Evolutionary conservation across 306 rosid genomes (phyloP).

Genomic region (Castanea mollissima): DNA sequence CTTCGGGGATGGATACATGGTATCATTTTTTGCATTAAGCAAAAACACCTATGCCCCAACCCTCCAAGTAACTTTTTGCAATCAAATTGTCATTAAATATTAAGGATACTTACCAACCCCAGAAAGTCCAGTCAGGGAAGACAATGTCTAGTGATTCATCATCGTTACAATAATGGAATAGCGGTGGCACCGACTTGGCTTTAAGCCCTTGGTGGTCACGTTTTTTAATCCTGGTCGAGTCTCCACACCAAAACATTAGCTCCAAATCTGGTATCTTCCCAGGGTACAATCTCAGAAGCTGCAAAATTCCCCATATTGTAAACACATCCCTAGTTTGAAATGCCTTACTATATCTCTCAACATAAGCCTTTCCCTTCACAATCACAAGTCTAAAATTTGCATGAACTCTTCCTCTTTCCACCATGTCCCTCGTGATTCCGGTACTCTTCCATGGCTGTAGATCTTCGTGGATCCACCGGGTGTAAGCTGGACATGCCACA

Average conservation of each 20-base stretch:
- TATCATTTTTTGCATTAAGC: too few species aligned
- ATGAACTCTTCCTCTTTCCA: conserved; percentile 22
- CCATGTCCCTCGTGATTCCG: conserved; percentile 47
- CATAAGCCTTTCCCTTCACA: conserved; percentile 39
- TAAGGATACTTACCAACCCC: conserved; percentile 50
- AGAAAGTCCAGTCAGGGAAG: conserved; percentile 60
- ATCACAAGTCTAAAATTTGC: conserved; percentile 41
- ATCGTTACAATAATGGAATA: conserved; percentile 48
- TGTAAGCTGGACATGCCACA: conserved; percentile 37
- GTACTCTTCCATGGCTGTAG: conserved; percentile 40
- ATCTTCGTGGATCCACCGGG: conserved; percentile 57
- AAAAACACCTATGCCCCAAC: too few species aligned
- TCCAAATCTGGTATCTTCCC: conserved; percentile 50
- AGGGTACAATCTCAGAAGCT: conserved; percentile 47
- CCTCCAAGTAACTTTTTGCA: too few species aligned
- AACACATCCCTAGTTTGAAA: conserved; percentile 49
- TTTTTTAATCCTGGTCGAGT: conserved; percentile 25
- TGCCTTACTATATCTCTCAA: conserved; percentile 15
- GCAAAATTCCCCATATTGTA: conserved; percentile 55
- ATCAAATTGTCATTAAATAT: not conserved
- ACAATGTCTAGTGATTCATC: conserved; percentile 34
- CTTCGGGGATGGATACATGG: too few species aligned
- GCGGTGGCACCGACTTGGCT: conserved; percentile 30
- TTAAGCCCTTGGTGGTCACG: not conserved
- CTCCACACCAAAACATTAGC: conserved; percentile 46